Evolutionary conservation across 768 basidiomycete species (phyloP).

Genomic region (Xerocomellus chrysenteron): DNA sequence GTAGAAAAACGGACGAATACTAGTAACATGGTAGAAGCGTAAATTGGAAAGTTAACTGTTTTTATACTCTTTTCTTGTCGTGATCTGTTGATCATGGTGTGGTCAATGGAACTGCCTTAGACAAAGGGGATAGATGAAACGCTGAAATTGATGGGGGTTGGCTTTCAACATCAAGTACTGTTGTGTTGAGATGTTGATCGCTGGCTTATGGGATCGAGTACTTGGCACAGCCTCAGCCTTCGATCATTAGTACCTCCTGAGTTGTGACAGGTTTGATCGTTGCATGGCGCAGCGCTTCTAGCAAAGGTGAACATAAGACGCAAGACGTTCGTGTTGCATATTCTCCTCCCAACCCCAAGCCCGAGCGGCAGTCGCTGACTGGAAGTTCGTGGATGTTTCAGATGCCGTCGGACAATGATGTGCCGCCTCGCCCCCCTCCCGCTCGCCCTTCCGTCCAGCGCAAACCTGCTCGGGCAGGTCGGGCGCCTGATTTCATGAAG

Average conservation of each 20-base stretch:
- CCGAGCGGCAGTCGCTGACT: not conserved
- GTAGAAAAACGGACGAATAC: not conserved
- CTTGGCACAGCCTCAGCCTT: not conserved
- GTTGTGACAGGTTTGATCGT: conserved; percentile 1
- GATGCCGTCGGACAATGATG: conserved; percentile 15
- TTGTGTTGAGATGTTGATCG: no score
- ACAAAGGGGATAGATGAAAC: no score
- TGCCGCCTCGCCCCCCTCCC: not conserved
- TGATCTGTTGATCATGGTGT: not conserved
- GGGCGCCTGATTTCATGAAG: conserved; percentile 12
- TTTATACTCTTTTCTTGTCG: not conserved
- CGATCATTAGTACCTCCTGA: not conserved
- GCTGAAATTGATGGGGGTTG: no score
- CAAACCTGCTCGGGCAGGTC: not conserved
- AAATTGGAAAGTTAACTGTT: not conserved
- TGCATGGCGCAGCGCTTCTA: not conserved
- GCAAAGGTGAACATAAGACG: not conserved
- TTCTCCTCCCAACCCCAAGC: not conserved
- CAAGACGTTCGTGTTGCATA: not conserved
- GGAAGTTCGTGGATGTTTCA: not conserved
- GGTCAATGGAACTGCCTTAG: not conserved
- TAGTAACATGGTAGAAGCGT: not conserved
- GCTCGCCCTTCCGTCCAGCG: not conserved
- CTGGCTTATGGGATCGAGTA: no score
- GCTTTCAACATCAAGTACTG: no score